Evolutionary conservation across 1,284 basidiomycete species (phyloP), one percentile per base, ranked within the genome.

Genomic region (Malassezia obtusa): DNA sequence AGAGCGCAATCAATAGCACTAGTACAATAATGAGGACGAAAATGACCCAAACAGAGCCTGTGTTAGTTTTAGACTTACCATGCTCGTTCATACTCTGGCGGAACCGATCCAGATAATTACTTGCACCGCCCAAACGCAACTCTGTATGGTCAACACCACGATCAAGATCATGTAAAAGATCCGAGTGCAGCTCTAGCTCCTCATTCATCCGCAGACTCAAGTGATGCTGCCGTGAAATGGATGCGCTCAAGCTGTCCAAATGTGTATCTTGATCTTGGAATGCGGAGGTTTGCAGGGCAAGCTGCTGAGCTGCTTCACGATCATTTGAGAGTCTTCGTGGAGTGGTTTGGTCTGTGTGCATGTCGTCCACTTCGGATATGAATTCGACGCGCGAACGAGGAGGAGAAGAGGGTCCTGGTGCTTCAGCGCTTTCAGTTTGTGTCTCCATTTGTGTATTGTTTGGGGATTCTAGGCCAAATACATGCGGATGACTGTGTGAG

Each of bases 131-230:
- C 2, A 73, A 43, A 14, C 59, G 57, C 22, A 69, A 43, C 1
- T 61, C 67, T 1, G 70, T 73, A 4, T 54, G 32, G 15, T 71
- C 62, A 1, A 57, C 64, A 43, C 61, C 67, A 11, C 39, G 22
- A 30, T 71, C 67, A 17, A 71, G 52, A 6, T 61, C 64, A 25
- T 61, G 48, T 12, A 73, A 39, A 4, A 73, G 48, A 25, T 64
- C 65, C 17, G 61, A 48, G 31, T 73, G 70, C 21, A 68, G 41
- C 26, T 69, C 68, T 15, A 73, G 60, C 56, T 73, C 70, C 45
- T 73, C 65, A 52, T 70, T 68, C 68, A 73, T 70, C 35, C 62
- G 67, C 45, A 73, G 17, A 19, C 64, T 64, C 32, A 71, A 50
- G 26, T 67, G 54, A 40, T 67, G 67, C 50, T 73, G 70, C 14